Base-by-base conservation (phyloP, 2,329 filamentous ascomycete species). In the Camptophora hylomeconis region DNA sequence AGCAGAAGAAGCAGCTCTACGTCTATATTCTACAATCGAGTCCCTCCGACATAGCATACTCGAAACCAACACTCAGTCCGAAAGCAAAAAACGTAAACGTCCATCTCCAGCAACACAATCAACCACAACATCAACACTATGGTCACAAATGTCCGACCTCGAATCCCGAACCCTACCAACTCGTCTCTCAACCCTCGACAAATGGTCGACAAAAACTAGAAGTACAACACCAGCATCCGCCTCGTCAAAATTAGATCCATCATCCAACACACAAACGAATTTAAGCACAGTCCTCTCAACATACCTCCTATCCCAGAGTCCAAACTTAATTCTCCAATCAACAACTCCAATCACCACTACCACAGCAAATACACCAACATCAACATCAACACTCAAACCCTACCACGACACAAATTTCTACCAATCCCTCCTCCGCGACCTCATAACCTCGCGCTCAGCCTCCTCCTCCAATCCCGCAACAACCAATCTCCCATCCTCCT, bases 321-420 rank as follows among this genome's bases (percentile, higher is more conserved):
- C 39, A 8, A 45, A 39, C n/a, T 65, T 35, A 16, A 30, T 14
- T 8, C 31, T 24, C 23, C 33, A 33, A 12, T 24, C 26, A 7
- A 28, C 21, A 17, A 19, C 37, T n/a, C 35, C 74, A 78, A 16
- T 24, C 38, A 55, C 40, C n/a, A 56, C 58, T 33, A 57, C 52
- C 5, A 52, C 58, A 35, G 41, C 44, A 17, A 8, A 32, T 5
- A 33, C 36, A 23, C 34, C 20, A 37, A 39, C 5, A 23, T 33
- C 11, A 20, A 32, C 10, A 15, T 22, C 8, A 42, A 73, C 75
- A 45, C 51, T 54, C 1, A 57, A 63, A 12, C 74, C 93, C 42
- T 98, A 89, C 59, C 87, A 95, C 50, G 89, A 98, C 45, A 82
- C 81, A 7, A 76, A 92, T 50, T 94, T 95, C 54, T 98, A 98